phyloP scores from a whole-genome alignment of 192 early-diverging fungal genomes.

The Coemansia sp. region DNA sequence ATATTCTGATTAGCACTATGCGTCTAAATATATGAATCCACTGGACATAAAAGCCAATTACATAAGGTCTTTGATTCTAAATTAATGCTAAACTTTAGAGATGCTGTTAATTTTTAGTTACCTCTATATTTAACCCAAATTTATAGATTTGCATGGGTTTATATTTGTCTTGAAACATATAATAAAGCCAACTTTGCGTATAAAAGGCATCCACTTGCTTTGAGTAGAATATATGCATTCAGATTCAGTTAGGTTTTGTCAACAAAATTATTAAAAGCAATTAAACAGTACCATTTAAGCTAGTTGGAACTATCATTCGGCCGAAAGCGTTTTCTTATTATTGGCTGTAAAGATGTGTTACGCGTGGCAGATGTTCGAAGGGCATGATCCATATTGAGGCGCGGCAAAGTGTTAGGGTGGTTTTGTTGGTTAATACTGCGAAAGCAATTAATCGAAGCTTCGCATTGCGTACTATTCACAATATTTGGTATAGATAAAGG shows the following conservation, averaged over 20 bases:
- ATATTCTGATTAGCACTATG: neutral
- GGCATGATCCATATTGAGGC: slow-evolving; percentile 11
- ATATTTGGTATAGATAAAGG: neutral
- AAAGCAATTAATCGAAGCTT: neutral
- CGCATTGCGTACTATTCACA: neutral
- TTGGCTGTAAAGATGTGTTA: neutral
- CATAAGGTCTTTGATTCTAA: neutral
- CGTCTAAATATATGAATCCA: neutral
- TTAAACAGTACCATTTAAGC: neutral
- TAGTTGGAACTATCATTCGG: slow-evolving; percentile 1
- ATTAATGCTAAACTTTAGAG: neutral
- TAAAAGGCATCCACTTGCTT: neutral
- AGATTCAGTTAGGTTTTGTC: neutral
- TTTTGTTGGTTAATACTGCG: neutral
- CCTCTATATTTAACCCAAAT: neutral
- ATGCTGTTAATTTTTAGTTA: neutral
- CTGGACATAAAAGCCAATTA: neutral
- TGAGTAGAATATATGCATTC: neutral
- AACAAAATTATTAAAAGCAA: neutral
- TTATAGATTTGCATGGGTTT: too few species aligned
- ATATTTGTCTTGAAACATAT: neutral
- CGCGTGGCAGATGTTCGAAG: neutral
- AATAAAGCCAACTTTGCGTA: neutral
- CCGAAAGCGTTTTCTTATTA: slow-evolving; percentile 1
- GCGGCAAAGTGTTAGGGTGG: slow-evolving; percentile 9